Percentiles rank a stretch among this genome's conserved stretches.
These are phyloP conservation scores for Chloromonas sp. DNA, from an alignment of 163 green algal genomes.

Conservation along the genomic window DNA sequence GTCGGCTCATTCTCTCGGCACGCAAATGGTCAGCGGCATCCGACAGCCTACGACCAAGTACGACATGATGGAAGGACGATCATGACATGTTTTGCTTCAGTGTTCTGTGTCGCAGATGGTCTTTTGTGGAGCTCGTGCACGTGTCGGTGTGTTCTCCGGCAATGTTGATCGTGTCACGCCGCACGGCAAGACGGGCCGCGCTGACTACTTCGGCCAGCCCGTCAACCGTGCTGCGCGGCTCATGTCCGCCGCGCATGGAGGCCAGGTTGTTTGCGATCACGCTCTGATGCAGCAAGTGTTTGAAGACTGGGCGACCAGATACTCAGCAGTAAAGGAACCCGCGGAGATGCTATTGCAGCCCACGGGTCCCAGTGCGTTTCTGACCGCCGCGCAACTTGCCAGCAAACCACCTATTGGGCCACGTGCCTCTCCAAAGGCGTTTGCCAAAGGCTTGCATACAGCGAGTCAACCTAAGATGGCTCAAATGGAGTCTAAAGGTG, in stretches of 20 bases:
- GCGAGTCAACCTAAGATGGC: no score
- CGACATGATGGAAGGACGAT: no score
- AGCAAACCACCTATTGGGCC: not conserved
- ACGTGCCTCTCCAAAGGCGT: no score
- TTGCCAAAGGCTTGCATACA: no score
- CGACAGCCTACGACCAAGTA: no score
- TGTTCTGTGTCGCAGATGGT: conserved; percentile 14
- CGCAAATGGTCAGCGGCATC: no score
- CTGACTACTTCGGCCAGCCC: conserved; percentile 38
- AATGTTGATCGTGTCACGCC: conserved; percentile 48
- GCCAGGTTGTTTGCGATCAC: conserved; percentile 14
- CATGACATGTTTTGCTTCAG: no score
- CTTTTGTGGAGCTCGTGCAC: conserved; percentile 39
- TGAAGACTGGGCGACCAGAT: conserved; percentile 1
- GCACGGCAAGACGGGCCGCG: conserved; percentile 46
- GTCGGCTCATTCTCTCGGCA: no score
- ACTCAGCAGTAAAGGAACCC: not conserved
- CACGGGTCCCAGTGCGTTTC: not conserved
- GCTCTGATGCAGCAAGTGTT: conserved; percentile 5
- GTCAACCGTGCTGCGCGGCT: not conserved
- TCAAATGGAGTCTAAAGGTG: no score
- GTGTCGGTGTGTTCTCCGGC: conserved; percentile 49
- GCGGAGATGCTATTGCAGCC: not conserved
- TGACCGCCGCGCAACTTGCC: not conserved
- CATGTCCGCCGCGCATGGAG: conserved; percentile 16